These are phyloP conservation scores for Magnaporthiopsis incrustans DNA, from an alignment of 2,329 filamentous ascomycete genomes.

Conservation along the genomic window DNA sequence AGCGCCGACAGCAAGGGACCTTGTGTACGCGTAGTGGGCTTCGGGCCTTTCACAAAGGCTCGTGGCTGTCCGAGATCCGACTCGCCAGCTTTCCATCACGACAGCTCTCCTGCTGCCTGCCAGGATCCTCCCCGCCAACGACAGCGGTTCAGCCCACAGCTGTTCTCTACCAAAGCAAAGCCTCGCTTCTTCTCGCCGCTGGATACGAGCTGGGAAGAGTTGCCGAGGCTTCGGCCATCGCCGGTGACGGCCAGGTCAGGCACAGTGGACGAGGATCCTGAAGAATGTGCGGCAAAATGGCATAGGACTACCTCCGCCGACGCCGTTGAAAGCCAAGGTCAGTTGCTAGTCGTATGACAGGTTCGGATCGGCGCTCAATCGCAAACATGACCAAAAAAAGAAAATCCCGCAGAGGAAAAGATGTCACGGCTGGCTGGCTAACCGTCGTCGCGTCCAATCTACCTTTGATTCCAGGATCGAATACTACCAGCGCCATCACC, in stretches of 20 bases:
- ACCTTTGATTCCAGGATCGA: background rate
- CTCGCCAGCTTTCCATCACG: background rate
- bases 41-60: background rate
- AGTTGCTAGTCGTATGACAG: background rate
- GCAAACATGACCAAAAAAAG: no score
- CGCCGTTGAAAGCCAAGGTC: background rate
- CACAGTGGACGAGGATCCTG: background rate
- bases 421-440: no score
- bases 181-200: background rate
- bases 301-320: background rate
- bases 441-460: no score
- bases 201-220: background rate
- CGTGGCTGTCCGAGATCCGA: background rate
- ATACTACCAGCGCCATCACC: background rate
- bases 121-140: background rate
- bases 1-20: background rate
- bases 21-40: background rate
- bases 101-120: no score
- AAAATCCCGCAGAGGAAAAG: no score
- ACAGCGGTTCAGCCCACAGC: background rate
- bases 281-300: background rate
- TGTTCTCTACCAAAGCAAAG: background rate
- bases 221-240: background rate
- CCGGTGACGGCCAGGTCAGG: background rate
- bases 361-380: conserved; percentile 2